phyloP scores from a whole-genome alignment of 345 rosid species.

The Arabidopsis arenosa region DNA sequence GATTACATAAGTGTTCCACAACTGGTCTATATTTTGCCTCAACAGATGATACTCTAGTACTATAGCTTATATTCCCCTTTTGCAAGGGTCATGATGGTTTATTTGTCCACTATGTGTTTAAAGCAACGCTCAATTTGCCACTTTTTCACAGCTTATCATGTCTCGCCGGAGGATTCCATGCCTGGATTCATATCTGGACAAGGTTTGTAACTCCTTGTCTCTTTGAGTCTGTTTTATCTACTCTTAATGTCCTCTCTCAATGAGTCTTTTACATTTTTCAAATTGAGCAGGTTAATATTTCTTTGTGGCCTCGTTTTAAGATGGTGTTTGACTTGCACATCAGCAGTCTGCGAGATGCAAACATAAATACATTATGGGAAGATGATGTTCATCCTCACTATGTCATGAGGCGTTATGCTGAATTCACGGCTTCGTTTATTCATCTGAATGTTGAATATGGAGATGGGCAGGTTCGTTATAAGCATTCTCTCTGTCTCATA shows the following conservation, averaged over 20 bases:
- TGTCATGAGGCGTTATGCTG: slow-evolving; percentile 99
- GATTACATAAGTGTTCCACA: no score
- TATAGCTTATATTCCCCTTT: no score
- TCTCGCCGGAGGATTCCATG: slow-evolving; percentile 94
- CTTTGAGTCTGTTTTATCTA: slow-evolving; percentile 23
- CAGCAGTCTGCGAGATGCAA: slow-evolving; percentile 89
- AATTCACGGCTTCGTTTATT: slow-evolving; percentile 94
- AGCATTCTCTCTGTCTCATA: slow-evolving; percentile 16
- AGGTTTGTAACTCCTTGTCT: slow-evolving; percentile 54
- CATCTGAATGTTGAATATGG: slow-evolving; percentile 94
- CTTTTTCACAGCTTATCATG: slow-evolving; percentile 76
- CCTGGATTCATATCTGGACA: slow-evolving; percentile 96
- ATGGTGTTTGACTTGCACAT: slow-evolving; percentile 91
- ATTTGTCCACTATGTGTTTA: neutral
- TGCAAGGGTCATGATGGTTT: slow-evolving; percentile 7
- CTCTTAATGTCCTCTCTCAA: slow-evolving; percentile 27
- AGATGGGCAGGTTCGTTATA: slow-evolving; percentile 83
- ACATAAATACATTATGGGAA: slow-evolving; percentile 85
- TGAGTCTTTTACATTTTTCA: slow-evolving; percentile 22
- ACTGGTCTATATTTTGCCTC: no score
- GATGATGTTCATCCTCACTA: slow-evolving; percentile 99
- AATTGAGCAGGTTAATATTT: slow-evolving; percentile 80
- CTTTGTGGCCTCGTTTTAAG: slow-evolving; percentile 98
- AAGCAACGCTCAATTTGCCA: slow-evolving; percentile 33
- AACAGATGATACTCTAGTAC: no score